Evolutionary conservation across 2,329 filamentous ascomycete species (phyloP), one percentile per base, ranked within the genome.

Genomic region (Lachnellula arida): DNA sequence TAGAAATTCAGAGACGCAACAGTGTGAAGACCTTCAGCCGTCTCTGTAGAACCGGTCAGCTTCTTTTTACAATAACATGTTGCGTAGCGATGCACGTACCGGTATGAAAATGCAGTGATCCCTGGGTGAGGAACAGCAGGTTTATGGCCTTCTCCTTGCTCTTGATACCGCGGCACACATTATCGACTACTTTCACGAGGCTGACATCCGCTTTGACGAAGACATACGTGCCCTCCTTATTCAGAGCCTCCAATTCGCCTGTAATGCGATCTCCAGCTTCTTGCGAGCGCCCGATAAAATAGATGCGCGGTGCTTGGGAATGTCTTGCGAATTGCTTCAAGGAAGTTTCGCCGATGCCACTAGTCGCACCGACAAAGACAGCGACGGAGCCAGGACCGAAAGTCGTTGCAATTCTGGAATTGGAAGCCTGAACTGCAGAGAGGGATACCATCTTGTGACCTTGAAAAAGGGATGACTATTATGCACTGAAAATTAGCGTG

Each of bases 1-100:
- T 85, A 84, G 68, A 78, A 78, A 8, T 71, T 71, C 12, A 85
- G 70, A 6, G 76, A 72, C 19, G 75, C 73, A 39, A 76, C 72
- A 23, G 73, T 69, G 46, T 80, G 74, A 1, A 87, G 70, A 0
- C 78, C 78, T 67, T 87, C 83, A 0, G 70, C 49, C 0, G 81
- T 84, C 55, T 56, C 55, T 56, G 17, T 32, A n/a, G 19, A 35
- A 14, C 19, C 49, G 3, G 28, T 49, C 1, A 34, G n/a, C 15
- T 17, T 17, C 6, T 11, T 39, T 35, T 23, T 32, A 22, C 35
- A 28, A 25, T 37, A 2, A 53, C 22, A 22, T 22, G 5, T 44
- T 9, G 17, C 6, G 15, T 23, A 23, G 8, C 37, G 12, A 12
- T 40, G 5, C 3, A 40, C 7, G 65, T 57, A 9, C 73, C 74